Conservation (phyloP, 2,329 filamentous ascomycete species). For the Colletotrichum costaricense region DNA sequence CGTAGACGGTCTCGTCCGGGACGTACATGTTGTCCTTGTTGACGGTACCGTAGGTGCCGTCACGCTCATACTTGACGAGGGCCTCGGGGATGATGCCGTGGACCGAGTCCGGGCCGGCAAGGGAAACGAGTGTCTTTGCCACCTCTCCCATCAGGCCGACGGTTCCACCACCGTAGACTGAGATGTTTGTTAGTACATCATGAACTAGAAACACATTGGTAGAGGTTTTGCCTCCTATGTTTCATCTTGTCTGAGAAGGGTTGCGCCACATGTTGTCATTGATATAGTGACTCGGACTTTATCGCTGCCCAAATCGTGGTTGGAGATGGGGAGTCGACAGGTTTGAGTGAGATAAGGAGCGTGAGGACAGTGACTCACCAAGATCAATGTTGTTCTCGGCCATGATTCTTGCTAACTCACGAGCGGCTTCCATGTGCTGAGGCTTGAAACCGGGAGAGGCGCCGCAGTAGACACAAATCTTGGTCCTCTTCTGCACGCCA, state of each 20-base stretch:
- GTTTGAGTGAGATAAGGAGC: background rate
- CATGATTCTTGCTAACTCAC: constrained; percentile 78
- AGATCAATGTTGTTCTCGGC: constrained; percentile 82
- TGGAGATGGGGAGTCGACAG: background rate
- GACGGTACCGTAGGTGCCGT: constrained; percentile 63
- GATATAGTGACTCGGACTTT: constrained; percentile 5
- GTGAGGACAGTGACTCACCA: constrained; percentile 53
- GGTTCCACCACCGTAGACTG: constrained; percentile 94
- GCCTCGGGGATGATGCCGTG: constrained; percentile 95
- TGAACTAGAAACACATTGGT: background rate
- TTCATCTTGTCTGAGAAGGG: background rate
- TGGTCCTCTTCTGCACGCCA: constrained; percentile 58
- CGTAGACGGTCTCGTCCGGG: constrained; percentile 76
- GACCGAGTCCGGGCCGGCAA: constrained; percentile 83
- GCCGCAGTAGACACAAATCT: constrained; percentile 96
- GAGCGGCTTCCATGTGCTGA: constrained; percentile 82
- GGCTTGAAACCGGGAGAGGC: constrained; percentile 79
- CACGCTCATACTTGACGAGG: constrained; percentile 82
- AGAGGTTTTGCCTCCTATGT: background rate
- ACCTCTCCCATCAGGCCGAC: constrained; percentile 96
- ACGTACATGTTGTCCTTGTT: constrained; percentile 64
- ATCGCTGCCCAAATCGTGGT: background rate
- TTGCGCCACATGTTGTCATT: background rate
- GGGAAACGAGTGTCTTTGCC: constrained; percentile 84
- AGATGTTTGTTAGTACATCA: constrained; percentile 23